Conservation (phyloP, 371 early-diverging fungal species). For the Actinomucor elegans region DNA sequence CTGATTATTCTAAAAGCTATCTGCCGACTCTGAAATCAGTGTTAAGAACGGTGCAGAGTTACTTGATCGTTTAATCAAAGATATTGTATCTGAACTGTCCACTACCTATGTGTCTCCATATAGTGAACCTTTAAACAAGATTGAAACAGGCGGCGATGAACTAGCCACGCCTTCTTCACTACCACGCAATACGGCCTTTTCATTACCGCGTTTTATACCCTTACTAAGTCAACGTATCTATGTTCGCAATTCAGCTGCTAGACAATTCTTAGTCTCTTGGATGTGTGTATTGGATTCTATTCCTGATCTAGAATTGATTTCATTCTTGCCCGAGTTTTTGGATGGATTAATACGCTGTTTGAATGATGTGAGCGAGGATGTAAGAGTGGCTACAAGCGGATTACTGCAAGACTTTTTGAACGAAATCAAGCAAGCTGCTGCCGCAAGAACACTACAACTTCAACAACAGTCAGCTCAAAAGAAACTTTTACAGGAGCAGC, state of each 20-base stretch:
- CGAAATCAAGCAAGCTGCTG: slow-evolving; percentile 79
- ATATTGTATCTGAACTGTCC: slow-evolving; percentile 88
- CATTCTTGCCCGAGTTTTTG: slow-evolving; percentile 84
- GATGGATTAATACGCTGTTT: slow-evolving; percentile 85
- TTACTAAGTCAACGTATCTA: slow-evolving; percentile 85
- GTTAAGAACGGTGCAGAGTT: slow-evolving; percentile 91
- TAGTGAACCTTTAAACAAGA: slow-evolving; percentile 28
- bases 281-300: slow-evolving; percentile 84
- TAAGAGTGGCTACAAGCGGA: slow-evolving; percentile 68
- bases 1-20: slow-evolving; percentile 44
- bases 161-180: slow-evolving; percentile 26
- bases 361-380: slow-evolving; percentile 84
- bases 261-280: slow-evolving; percentile 93
- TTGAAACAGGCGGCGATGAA: slow-evolving; percentile 24
- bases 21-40: slow-evolving; percentile 81
- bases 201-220: slow-evolving; percentile 86
- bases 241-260: slow-evolving; percentile 79
- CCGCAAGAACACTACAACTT: slow-evolving; percentile 37
- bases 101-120: slow-evolving; percentile 57
- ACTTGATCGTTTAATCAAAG: slow-evolving; percentile 87
- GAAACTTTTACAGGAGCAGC: background rate
- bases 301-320: slow-evolving; percentile 88
- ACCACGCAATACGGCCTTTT: slow-evolving; percentile 64
- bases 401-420: slow-evolving; percentile 74
- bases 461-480: slow-evolving; percentile 12